A percentile compares a stretch with the other conserved stretches of the same genome.
Evolutionary conservation across 345 rosid species (phyloP).

Genomic region (Sapria himalayana): DNA sequence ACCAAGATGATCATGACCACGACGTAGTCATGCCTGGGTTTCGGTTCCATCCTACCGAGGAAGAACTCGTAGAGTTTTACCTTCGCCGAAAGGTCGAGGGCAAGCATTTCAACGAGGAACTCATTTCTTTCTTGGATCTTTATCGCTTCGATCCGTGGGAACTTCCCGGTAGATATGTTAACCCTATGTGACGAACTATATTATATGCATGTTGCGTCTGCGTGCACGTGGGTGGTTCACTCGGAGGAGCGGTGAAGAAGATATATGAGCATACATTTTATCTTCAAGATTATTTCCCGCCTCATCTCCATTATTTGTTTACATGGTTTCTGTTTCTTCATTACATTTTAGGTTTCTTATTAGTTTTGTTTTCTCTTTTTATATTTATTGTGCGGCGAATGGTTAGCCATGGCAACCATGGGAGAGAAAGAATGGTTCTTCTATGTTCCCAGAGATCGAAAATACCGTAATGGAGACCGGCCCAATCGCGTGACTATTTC

Average conservation of each 20-base stretch:
- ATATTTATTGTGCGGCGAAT: no score
- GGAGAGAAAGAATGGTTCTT: slow-evolving; percentile 99
- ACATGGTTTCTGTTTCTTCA: neutral
- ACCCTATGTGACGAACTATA: neutral
- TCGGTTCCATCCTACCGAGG: slow-evolving; percentile 96
- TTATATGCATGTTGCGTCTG: no score
- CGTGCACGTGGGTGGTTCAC: no score
- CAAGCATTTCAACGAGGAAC: slow-evolving; percentile 90
- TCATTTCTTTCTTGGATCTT: slow-evolving; percentile 95
- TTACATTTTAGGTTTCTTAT: neutral
- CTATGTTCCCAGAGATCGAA: slow-evolving; percentile 87
- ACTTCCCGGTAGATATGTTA: slow-evolving; percentile 59
- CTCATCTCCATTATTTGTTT: neutral
- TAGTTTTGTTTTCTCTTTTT: neutral
- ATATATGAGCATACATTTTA: neutral
- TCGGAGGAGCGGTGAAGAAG: no score
- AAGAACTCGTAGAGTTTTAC: slow-evolving; percentile 95
- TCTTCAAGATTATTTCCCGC: neutral
- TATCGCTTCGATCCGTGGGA: slow-evolving; percentile 99
- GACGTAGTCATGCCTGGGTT: slow-evolving; percentile 99
- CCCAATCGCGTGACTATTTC: slow-evolving; percentile 94
- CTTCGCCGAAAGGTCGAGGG: slow-evolving; percentile 99
- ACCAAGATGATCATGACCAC: slow-evolving; percentile 56
- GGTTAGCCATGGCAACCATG: slow-evolving; percentile 73
- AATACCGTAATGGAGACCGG: slow-evolving; percentile 87